These are phyloP conservation scores for Debaryomyces maramus DNA, from an alignment of 805 yeast genomes.

Conservation along the genomic window DNA sequence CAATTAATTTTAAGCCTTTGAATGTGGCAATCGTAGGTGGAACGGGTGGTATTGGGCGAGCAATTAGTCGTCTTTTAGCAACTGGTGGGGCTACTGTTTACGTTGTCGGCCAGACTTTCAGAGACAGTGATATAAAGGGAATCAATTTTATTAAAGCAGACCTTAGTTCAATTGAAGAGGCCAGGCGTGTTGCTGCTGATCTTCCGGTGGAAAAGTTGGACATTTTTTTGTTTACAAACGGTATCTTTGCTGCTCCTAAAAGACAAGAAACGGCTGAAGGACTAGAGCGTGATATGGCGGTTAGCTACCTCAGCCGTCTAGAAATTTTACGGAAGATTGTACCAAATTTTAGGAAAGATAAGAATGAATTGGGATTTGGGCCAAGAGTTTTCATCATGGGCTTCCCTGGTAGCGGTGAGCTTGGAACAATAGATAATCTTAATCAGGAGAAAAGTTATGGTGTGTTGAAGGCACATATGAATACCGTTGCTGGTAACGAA, in stretches of 20 bases:
- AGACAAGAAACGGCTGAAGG: slow-evolving; percentile 38
- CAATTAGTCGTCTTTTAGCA: too few species aligned
- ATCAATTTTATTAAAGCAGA: slow-evolving; percentile 27
- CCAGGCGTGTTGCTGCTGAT: slow-evolving; percentile 20
- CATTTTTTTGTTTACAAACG: slow-evolving; percentile 37
- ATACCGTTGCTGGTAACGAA: slow-evolving; percentile 46
- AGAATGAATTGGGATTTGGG: slow-evolving; percentile 6
- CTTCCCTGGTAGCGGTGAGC: slow-evolving; percentile 38
- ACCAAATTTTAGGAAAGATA: slow-evolving; percentile 17
- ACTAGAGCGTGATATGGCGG: slow-evolving; percentile 37
- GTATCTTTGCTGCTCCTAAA: slow-evolving; percentile 33
- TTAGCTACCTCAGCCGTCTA: slow-evolving; percentile 36
- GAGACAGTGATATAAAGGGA: slow-evolving; percentile 22
- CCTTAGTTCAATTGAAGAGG: slow-evolving; percentile 25
- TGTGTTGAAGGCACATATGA: slow-evolving; percentile 31
- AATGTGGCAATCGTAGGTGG: too few species aligned
- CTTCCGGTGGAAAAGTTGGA: slow-evolving; percentile 15
- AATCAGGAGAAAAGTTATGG: slow-evolving; percentile 32
- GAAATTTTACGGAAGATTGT: slow-evolving; percentile 27
- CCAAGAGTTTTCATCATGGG: slow-evolving; percentile 42
- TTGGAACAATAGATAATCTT: slow-evolving; percentile 34
- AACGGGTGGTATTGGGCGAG: too few species aligned
- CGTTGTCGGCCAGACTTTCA: too few species aligned
- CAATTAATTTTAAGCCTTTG: too few species aligned
- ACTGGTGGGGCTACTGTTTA: too few species aligned